Base-by-base conservation (phyloP, 345 rosid species). In the Populus ilicifolia region DNA sequence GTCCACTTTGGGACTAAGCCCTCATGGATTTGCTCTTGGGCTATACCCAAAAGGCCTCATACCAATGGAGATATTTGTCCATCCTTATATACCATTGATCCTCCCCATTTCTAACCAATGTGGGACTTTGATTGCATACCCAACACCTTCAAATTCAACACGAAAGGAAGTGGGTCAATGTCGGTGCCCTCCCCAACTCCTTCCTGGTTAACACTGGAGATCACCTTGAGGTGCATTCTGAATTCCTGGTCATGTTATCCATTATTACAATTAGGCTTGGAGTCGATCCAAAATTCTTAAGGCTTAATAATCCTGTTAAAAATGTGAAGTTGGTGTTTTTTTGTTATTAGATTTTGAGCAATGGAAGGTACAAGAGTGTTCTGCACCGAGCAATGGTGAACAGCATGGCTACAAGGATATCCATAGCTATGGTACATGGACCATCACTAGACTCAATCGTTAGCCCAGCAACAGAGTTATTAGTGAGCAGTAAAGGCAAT, bases 281-380 rank as follows among this genome's bases (percentile, higher is more conserved):
- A 8, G 43, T 39, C 43, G 10, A 39, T 39, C 10, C 43, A 39
- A 39, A 11, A 39, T 9, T n/a, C 2, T 14, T 10, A 71, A 71
- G 11, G 10, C 23, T 30, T 54, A 2, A 3, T 33, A 36, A 18
- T 59, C 0, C 9, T 33, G 17, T 8, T 6, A 48, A 1, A 33
- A 3, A 5, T 46, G 10, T 0, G 33, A 16, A 16, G 12, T 25
- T 71, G 7, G 2, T 72, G 23, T 65, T 61, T 70, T 52, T 9
- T 33, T 33, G 12, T 70, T 23, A 41, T 2, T 30, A 87, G 90
- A 86, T 86, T 30, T 25, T 88, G 79, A 90, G 88, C 54, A 90
- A 90, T 72, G 93, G 90, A n/a, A 88, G 84, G 84, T 88, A 88
- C 82, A 85, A 80, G 76, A 87, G 93, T 72, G 81, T 84, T 1